Conservation (phyloP, 768 basidiomycete genomes). For the Pleurotus ostreatus region DNA sequence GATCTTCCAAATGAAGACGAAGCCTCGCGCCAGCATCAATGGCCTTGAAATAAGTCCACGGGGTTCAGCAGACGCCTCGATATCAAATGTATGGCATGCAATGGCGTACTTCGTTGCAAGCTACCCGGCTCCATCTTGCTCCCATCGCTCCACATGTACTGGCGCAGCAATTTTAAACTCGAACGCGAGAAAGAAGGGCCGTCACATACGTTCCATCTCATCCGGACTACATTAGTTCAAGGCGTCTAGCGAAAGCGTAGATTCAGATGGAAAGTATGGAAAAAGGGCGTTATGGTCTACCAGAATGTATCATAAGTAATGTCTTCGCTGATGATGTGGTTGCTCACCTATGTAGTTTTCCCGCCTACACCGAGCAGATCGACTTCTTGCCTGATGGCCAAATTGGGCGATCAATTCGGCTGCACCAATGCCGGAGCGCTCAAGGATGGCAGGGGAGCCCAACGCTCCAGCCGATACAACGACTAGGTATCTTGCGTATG, state of each 20-base stretch:
- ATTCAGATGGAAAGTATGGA: too few relatives aligned
- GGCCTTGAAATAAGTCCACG: slow-evolving; percentile 27
- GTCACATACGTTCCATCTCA: background rate
- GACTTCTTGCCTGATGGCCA: slow-evolving; percentile 43
- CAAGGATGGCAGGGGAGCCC: slow-evolving; percentile 52
- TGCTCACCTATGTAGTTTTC: slow-evolving; percentile 54
- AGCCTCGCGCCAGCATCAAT: slow-evolving; percentile 54
- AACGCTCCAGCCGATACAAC: slow-evolving; percentile 51
- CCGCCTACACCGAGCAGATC: slow-evolving; percentile 78
- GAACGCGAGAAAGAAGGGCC: background rate
- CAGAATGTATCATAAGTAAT: too few relatives aligned
- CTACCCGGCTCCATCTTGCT: slow-evolving; percentile 35
- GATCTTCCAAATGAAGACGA: slow-evolving; percentile 45
- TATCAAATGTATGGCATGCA: background rate
- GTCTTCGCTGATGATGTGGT: too few relatives aligned
- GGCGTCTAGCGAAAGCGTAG: too few relatives aligned
- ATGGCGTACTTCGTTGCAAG: slow-evolving; percentile 47
- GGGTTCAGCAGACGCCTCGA: background rate
- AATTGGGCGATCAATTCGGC: slow-evolving; percentile 38
- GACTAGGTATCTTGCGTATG: slow-evolving; percentile 38
- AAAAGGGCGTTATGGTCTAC: too few relatives aligned
- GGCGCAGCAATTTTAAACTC: background rate
- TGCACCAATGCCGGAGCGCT: slow-evolving; percentile 69
- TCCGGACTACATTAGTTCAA: too few relatives aligned
- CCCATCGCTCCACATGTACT: slow-evolving; percentile 24